Conservation (phyloP, 2,329 filamentous ascomycete genomes). For the Ophiostoma populinum region DNA sequence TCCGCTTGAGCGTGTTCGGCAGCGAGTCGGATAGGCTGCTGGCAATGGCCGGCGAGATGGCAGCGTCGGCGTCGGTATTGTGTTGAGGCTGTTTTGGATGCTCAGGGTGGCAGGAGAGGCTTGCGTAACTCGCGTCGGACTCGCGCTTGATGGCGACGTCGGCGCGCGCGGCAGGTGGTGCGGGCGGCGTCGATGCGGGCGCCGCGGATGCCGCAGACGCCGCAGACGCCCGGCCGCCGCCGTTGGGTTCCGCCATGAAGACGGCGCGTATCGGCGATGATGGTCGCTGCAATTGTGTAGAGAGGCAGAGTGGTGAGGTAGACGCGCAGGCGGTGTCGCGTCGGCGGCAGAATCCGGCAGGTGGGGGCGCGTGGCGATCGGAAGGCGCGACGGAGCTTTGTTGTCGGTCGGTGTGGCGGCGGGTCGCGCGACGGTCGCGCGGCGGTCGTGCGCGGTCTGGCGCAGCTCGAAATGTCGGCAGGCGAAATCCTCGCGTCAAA, state of each 20-base stretch:
- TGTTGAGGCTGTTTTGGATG: too few relatives aligned
- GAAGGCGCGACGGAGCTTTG: too few relatives aligned
- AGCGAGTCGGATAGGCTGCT: constrained; percentile 7
- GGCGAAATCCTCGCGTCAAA: not conserved
- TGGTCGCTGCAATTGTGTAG: constrained; percentile 5
- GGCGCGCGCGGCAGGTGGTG: not conserved
- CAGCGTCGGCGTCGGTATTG: too few relatives aligned
- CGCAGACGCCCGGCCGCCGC: constrained; percentile 6
- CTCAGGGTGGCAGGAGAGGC: too few relatives aligned
- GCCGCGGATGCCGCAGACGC: constrained; percentile 2
- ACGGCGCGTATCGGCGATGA: not conserved
- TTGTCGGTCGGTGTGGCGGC: too few relatives aligned
- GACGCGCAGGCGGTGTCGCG: not conserved
- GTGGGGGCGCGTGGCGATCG: not conserved
- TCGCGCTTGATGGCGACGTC: constrained; percentile 6
- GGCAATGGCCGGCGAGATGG: not conserved
- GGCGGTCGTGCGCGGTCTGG: too few relatives aligned
- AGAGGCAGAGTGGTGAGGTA: not conserved
- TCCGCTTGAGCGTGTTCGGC: constrained; percentile 13
- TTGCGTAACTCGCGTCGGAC: not conserved
- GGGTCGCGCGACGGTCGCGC: too few relatives aligned
- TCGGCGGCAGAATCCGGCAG: constrained; percentile 1
- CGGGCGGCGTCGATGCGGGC: constrained; percentile 1
- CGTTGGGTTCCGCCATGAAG: constrained; percentile 6
- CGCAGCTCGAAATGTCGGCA: too few relatives aligned